Base-by-base conservation (phyloP, 768 basidiomycete species). In the Boletellus sp. region DNA sequence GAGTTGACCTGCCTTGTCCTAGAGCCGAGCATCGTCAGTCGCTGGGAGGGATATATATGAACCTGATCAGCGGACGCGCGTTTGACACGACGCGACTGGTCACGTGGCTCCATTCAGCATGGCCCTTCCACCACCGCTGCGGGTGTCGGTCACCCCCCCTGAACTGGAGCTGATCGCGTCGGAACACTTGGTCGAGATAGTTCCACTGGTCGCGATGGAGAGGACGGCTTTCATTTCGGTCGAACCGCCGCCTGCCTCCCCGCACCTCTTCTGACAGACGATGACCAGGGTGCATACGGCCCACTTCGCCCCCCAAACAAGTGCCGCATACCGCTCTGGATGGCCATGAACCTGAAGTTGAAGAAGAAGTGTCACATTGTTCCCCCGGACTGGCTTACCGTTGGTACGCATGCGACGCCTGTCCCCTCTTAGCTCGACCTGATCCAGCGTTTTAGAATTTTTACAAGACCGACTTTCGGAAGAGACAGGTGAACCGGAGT, bases 301-400 rank as follows among this genome's bases (percentile, higher is more conserved):
- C 95, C 96, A 17, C 80, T 99, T 46, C 77, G 85, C 6, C 94
- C 96, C 1, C 95, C 95, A 6, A 78, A 81, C 50, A 87, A 88
- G 66, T 78, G 85, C 33, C 78, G 78, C 56, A 82, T 98, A n/a
- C 96, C 96, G 1, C 73, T 98, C 4, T 99, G 96, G 96, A 85
- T 99, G 75, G 96, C 95, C 0, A 73, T 90, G 3, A 92, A 95
- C 62, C 74, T 98, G 43, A 99, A 99, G 71, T 66, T 85, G 62
- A 96, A 97, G 76, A 88, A 90, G 66, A 94, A 94, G 69, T 97
- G 95, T 54, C 84, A 90, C 57, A 92, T 99, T 43, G 77, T 97
- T 13, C 78, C 92, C 1, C 96, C 96, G 3, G 76, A 79, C 26
- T 99, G 96, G 96, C 74, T 99, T 24, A 81, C 74, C 54, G 80